Base-by-base conservation (phyloP, 257 asterid genomes). In the Solanum ahanhuiri region DNA sequence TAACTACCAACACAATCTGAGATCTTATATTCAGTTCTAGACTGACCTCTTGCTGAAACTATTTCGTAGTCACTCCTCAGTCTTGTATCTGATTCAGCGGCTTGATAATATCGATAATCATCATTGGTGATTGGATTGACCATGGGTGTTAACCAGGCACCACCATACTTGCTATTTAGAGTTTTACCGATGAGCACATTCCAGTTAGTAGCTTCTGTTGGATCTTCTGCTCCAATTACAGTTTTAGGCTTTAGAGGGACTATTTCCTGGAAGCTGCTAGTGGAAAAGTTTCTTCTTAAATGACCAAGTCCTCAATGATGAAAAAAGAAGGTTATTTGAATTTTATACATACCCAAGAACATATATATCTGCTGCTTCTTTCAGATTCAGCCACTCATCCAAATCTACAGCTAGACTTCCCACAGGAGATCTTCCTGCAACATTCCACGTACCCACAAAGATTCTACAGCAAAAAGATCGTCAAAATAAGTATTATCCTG, bases 381-480 rank as follows among this genome's bases (percentile, higher is more conserved):
- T 93, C 82, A 93, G 94, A 87, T 96, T 95, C 86, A 96, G 89
- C 99, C 99, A 96, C 86, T 94, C 98, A 41, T 93, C 95, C 92
- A 95, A 88, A 88, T 96, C 98, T 45, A 90, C 96, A 57, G 95
- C 98, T 89, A 95, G 89, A 85, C 94, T 93, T 71, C 97, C 98
- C 57, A 92, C 91, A 0, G 99, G 99, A 45, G 98, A 93, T 89
- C 93, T 91, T 87, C 99, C 99, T 39, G 98, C 98, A 79, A 95
- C 99, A 89, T 96, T 96, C 99, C 99, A 96, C 60, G 96, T 96
- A 17, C 99, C 98, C 90, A 96, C 98, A 63, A 95, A 96, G 34
- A 96, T 91, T 90, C 99, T 96, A 90, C 71, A 88, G 84, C 37
- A 25, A 6, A 54, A 23, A n/a, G 81, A 89, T 18, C 3, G 20